Percentiles rank a stretch among this genome's conserved stretches.
Evolutionary conservation across 192 early-diverging fungal genomes (phyloP).

Genomic region (Coemansia javaensis): DNA sequence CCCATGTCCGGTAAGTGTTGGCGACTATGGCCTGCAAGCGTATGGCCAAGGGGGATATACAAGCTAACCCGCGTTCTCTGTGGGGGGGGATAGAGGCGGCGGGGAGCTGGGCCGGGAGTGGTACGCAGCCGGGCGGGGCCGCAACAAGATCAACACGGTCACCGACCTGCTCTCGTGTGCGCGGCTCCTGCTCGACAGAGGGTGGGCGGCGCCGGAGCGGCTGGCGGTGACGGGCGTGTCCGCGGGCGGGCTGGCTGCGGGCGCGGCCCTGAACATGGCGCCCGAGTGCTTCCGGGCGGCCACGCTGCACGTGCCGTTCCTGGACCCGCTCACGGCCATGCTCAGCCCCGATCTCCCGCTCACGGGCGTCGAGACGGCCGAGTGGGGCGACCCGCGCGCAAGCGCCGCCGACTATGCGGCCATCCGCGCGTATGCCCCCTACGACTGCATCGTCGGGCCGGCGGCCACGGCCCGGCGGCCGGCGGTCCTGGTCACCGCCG

Average conservation of each 20-base stretch:
- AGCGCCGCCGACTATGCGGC: constrained; percentile 52
- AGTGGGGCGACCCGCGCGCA: constrained; percentile 69
- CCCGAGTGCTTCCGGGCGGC: constrained; percentile 74
- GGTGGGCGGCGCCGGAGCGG: constrained; percentile 50
- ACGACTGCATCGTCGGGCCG: constrained; percentile 54
- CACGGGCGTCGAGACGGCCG: constrained; percentile 65
- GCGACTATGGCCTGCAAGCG: no score
- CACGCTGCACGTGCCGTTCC: constrained; percentile 74
- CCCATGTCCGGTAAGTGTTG: constrained; percentile 59
- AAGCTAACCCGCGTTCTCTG: neutral
- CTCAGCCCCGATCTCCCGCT: constrained; percentile 64
- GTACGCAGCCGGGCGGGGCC: constrained; percentile 71
- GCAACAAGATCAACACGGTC: constrained; percentile 69
- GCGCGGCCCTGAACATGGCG: constrained; percentile 57
- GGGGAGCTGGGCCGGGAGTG: constrained; percentile 70
- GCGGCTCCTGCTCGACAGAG: constrained; percentile 58
- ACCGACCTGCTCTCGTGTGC: constrained; percentile 66
- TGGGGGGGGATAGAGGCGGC: constrained; percentile 57
- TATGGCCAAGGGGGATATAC: no score
- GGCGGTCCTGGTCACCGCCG: constrained; percentile 69
- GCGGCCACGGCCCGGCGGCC: constrained; percentile 15
- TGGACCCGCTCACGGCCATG: constrained; percentile 86
- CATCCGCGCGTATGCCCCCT: constrained; percentile 63
- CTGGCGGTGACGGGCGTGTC: constrained; percentile 68
- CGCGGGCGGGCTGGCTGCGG: constrained; percentile 75